These are phyloP conservation scores for Russula abietina DNA, from an alignment of 768 basidiomycete species.

Conservation along the genomic window DNA sequence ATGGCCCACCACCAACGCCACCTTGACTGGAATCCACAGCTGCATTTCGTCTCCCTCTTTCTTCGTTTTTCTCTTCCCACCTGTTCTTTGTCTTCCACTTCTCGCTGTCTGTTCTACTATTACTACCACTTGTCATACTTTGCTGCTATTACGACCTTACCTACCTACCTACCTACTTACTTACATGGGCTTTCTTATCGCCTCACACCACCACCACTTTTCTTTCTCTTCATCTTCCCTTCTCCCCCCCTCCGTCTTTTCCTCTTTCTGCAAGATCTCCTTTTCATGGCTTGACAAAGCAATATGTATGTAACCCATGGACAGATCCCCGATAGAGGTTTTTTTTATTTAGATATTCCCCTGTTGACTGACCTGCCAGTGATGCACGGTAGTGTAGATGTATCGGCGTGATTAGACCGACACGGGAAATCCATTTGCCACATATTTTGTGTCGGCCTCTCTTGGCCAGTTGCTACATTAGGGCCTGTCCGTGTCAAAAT, in stretches of 20 bases:
- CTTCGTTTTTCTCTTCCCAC: background rate
- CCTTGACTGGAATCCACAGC: background rate
- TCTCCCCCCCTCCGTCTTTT: background rate
- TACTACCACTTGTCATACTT: background rate
- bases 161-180: background rate
- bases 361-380: too few species aligned
- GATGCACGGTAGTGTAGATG: too few species aligned
- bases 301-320: conserved; percentile 20
- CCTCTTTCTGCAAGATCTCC: background rate
- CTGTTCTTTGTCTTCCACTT: background rate
- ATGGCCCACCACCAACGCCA: background rate
- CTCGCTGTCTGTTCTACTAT: background rate
- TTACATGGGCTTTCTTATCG: background rate
- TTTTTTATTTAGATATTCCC: background rate
- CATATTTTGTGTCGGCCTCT: too few species aligned
- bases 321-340: conserved; percentile 11
- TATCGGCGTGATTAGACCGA: background rate
- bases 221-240: too few species aligned
- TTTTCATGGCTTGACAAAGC: conserved; percentile 7
- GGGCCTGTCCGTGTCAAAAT: too few species aligned
- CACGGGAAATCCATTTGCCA: background rate
- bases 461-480: background rate
- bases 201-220: too few species aligned
- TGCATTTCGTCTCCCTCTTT: background rate
- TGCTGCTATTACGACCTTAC: background rate